phyloP scores from a whole-genome alignment of 2,329 filamentous ascomycete species.

The Pestalotiopsis sp. region DNA sequence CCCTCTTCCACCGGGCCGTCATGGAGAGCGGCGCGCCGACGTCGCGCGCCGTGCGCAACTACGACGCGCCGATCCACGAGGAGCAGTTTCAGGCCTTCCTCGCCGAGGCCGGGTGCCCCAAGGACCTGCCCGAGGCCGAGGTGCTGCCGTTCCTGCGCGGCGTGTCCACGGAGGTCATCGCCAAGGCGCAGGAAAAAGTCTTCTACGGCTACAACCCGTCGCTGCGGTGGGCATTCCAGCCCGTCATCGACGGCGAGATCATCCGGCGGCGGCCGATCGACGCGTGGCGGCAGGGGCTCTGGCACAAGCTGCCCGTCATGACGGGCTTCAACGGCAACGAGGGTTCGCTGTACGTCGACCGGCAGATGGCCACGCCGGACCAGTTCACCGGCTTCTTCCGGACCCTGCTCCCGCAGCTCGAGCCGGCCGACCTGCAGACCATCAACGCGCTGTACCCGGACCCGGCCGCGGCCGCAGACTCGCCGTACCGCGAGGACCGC shows the following conservation, averaged over 20 bases:
- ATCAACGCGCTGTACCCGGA: slow-evolving; percentile 44
- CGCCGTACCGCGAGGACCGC: slow-evolving; percentile 41
- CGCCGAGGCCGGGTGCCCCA: slow-evolving; percentile 45
- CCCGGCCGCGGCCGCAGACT: slow-evolving; percentile 31
- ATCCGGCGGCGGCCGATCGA: slow-evolving; percentile 29
- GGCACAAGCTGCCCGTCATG: slow-evolving; percentile 39
- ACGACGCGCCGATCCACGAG: slow-evolving; percentile 51
- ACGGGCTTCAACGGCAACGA: slow-evolving; percentile 47
- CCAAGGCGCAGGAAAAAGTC: slow-evolving; percentile 34
- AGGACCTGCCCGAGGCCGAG: slow-evolving; percentile 42
- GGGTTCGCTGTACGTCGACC: slow-evolving; percentile 43
- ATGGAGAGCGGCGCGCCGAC: slow-evolving; percentile 43
- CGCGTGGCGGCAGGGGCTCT: slow-evolving; percentile 25
- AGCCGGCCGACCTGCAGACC: slow-evolving; percentile 33
- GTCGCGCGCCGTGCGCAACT: slow-evolving; percentile 39
- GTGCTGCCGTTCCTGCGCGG: slow-evolving; percentile 48
- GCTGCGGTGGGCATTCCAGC: slow-evolving; percentile 54
- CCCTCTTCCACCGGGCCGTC: slow-evolving; percentile 39
- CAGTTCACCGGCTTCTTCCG: slow-evolving; percentile 42
- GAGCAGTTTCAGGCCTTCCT: slow-evolving; percentile 50
- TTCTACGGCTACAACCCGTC: slow-evolving; percentile 37
- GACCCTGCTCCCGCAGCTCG: slow-evolving; percentile 40
- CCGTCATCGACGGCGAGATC: slow-evolving; percentile 45
- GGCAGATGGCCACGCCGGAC: slow-evolving; percentile 31
- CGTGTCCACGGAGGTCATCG: slow-evolving; percentile 33